Base-by-base conservation (phyloP, 768 basidiomycete species). In the Phylloporus arenicola region DNA sequence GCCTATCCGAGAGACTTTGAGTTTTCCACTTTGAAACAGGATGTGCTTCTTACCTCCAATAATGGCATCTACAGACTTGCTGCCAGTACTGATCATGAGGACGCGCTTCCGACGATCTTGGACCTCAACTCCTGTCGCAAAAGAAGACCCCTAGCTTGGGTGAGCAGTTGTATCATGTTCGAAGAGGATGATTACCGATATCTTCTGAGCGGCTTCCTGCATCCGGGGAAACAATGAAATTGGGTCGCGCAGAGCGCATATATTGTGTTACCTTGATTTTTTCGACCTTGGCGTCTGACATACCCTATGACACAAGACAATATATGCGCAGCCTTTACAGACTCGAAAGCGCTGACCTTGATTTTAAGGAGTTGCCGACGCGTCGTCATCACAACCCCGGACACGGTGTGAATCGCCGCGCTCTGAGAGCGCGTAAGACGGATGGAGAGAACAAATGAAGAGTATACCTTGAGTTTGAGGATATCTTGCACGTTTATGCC, bases 401-500 rank as follows among this genome's bases (percentile, higher is more conserved):
- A 88, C 2, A 92, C 76, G 3, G 90, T 92, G 60, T 92, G 83
- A 41, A 92, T 84, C 1, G 88, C 83, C 25, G 87, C 87, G 30
- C 82, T 69, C 89, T 92, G 35, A 35, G 16, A 19, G 6, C 19
- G 13, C 22, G 29, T 47, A 16, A 42, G 48, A 44, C 17, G 17
- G 11, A 19, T 31, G 10, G 6, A n/a, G 22, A 33, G 44, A 49
- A 46, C 37, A 22, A 55, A 41, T 14, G 56, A 12, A 55, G 47
- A 8, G 4, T 1, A 25, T 41, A 84, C 89, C 71, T 96, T 96
- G 54, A 97, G 81, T 70, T 97, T 97, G 45, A 86, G 67, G 50
- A 97, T 96, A 64, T 97, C 94, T 73, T 95, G 92, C 24, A 92
- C 84, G 57, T 93, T 95, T 67, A 95, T 94, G 13, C 93, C 92